Conservation (phyloP, 768 basidiomycete species). For the Termitomyces sp. region DNA sequence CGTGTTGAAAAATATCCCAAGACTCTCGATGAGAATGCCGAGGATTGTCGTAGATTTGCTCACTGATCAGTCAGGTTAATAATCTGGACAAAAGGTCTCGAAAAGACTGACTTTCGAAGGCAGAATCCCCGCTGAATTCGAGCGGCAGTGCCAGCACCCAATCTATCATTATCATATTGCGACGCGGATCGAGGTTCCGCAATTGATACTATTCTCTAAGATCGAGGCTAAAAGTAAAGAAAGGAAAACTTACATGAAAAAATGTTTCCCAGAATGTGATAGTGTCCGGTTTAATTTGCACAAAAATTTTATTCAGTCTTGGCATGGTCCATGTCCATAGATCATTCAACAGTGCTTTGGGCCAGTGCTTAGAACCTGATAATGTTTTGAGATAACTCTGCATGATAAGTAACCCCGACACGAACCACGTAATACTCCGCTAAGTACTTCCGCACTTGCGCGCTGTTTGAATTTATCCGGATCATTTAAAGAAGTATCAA, state of each 20-base stretch:
- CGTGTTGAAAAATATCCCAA: conserved; percentile 62
- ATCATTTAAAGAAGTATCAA: conserved; percentile 60
- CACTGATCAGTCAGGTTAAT: conserved; percentile 37
- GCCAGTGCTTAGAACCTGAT: conserved; percentile 84
- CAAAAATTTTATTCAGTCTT: conserved; percentile 57
- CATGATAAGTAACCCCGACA: background rate
- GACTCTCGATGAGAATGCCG: conserved; percentile 57
- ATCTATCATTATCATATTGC: conserved; percentile 63
- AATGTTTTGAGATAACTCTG: background rate
- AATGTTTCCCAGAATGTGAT: conserved; percentile 67
- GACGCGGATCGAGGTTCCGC: conserved; percentile 72
- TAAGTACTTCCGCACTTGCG: conserved; percentile 60
- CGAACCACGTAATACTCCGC: conserved; percentile 70
- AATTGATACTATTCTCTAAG: conserved; percentile 38
- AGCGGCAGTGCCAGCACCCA: conserved; percentile 74
- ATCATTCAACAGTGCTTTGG: conserved; percentile 37
- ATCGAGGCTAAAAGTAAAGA: background rate
- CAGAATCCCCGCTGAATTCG: conserved; percentile 81
- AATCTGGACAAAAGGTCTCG: background rate
- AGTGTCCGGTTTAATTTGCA: conserved; percentile 83
- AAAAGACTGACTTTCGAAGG: conserved; percentile 66
- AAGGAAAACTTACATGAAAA: conserved; percentile 37
- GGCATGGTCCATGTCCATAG: conserved; percentile 72
- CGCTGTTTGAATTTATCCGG: conserved; percentile 82
- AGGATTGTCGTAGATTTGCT: conserved; percentile 68